Conservation (phyloP, 2,329 filamentous ascomycete genomes). For the Thielaviopsis euricoi region DNA sequence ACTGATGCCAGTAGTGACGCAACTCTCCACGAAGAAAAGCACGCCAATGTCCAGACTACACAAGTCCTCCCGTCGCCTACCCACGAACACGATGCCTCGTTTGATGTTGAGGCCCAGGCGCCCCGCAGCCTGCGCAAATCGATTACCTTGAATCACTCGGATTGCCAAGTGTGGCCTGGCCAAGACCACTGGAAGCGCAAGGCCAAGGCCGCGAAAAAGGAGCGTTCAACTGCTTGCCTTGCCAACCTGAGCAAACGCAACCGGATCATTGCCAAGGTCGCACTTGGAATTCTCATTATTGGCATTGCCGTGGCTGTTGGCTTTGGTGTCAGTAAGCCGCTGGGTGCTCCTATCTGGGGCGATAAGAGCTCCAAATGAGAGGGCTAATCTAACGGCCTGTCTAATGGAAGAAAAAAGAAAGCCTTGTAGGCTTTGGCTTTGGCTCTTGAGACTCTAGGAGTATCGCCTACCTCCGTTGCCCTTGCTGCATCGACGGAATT, state of each 20-base stretch:
- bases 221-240: slow-evolving; percentile 35
- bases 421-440: background rate
- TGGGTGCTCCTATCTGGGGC: slow-evolving; percentile 43
- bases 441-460: background rate
- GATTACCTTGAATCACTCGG: slow-evolving; percentile 24
- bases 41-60: slow-evolving; percentile 21
- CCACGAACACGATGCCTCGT: slow-evolving; percentile 29
- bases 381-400: too few species aligned
- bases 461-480: too few species aligned
- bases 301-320: slow-evolving; percentile 39
- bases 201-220: slow-evolving; percentile 38
- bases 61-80: slow-evolving; percentile 29
- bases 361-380: slow-evolving; percentile 16
- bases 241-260: slow-evolving; percentile 36
- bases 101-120: slow-evolving; percentile 36
- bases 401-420: background rate
- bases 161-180: slow-evolving; percentile 43
- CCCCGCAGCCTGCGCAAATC: slow-evolving; percentile 21
- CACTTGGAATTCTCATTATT: slow-evolving; percentile 34
- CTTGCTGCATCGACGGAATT: too few species aligned
- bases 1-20: slow-evolving; percentile 12
- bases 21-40: slow-evolving; percentile 14
- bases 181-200: slow-evolving; percentile 43
- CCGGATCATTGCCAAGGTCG: slow-evolving; percentile 36
- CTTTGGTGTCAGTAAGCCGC: slow-evolving; percentile 43